phyloP scores from a whole-genome alignment of 495 filamentous ascomycete genomes.

The Acidiella bohemica region DNA sequence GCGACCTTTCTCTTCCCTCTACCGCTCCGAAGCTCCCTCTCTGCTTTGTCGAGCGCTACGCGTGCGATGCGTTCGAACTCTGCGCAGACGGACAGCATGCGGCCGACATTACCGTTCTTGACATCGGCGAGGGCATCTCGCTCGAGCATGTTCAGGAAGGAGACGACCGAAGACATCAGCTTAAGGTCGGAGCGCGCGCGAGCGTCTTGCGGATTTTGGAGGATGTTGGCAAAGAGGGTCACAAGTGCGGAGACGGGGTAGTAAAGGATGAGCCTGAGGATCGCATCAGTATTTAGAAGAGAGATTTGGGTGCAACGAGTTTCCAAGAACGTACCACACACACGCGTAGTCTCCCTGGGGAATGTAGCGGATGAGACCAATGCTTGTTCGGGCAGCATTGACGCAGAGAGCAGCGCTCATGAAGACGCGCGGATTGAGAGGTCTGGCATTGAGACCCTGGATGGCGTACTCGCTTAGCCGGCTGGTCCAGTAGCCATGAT shows the following conservation, averaged over 20 bases:
- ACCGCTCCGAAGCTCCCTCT: conserved; percentile 55
- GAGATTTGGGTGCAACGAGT: too few species aligned
- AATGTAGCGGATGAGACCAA: conserved; percentile 88
- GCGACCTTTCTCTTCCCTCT: conserved; percentile 64
- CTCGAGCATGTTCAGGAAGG: conserved; percentile 66
- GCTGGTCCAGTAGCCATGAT: conserved; percentile 97
- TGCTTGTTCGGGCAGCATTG: conserved; percentile 79
- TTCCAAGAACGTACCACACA: conserved; percentile 60
- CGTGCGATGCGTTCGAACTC: conserved; percentile 94
- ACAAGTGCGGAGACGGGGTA: conserved; percentile 93
- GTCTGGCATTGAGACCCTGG: conserved; percentile 76
- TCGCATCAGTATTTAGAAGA: too few species aligned
- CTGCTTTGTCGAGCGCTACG: conserved; percentile 79
- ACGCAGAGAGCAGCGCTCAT: conserved; percentile 88
- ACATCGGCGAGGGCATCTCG: conserved; percentile 69
- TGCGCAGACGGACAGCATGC: conserved; percentile 83
- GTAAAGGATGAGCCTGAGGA: conserved; percentile 76
- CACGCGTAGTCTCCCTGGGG: conserved; percentile 88
- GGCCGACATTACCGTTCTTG: conserved; percentile 71
- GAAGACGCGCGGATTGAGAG: conserved; percentile 86
- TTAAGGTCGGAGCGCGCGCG: conserved; percentile 78
- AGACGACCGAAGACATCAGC: conserved; percentile 84
- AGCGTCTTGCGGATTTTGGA: conserved; percentile 87
- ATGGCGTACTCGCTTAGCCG: conserved; percentile 90
- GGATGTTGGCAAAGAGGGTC: conserved; percentile 89